Conservation (phyloP, 805 yeast genomes). For the Cyberlindnera japonica region DNA sequence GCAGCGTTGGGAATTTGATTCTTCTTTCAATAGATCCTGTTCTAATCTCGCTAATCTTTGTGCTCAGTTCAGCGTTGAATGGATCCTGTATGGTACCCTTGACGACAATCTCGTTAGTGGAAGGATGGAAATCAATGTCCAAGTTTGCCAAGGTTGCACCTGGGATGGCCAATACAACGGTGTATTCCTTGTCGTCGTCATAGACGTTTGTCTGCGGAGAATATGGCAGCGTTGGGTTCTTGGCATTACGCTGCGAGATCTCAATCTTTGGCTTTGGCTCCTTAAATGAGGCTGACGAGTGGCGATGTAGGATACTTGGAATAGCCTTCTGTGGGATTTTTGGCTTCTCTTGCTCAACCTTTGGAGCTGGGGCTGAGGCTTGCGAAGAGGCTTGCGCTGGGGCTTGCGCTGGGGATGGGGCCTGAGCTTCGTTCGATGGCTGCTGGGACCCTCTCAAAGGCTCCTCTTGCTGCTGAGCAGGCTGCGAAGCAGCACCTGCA, state of each 20-base stretch:
- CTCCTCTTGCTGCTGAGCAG: background rate
- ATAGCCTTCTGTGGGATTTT: background rate
- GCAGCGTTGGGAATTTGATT: conserved; percentile 50
- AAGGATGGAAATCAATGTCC: conserved; percentile 56
- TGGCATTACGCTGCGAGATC: conserved; percentile 25
- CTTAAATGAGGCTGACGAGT: conserved; percentile 20
- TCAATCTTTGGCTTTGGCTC: conserved; percentile 29
- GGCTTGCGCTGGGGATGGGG: background rate
- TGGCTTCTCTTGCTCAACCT: conserved; percentile 8
- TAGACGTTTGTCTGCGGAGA: conserved; percentile 60
- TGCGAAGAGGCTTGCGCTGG: background rate
- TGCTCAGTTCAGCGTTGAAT: conserved; percentile 22
- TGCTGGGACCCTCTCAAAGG: too few species aligned
- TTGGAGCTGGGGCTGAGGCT: background rate
- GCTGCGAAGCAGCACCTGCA: background rate
- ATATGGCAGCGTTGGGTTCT: conserved; percentile 40
- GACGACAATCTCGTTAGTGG: conserved; percentile 48
- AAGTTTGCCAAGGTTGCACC: conserved; percentile 53
- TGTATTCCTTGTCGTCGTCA: conserved; percentile 43
- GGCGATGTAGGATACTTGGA: conserved; percentile 21
- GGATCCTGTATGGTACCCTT: conserved; percentile 41
- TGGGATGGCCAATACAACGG: conserved; percentile 51
- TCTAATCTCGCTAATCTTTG: conserved; percentile 50
- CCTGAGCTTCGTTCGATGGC: background rate
- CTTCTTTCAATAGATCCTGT: conserved; percentile 57